A percentile compares a stretch with the other conserved stretches of the same genome.
These are phyloP conservation scores for Acmispon strigosus DNA, from an alignment of 306 rosid genomes.

Conservation along the genomic window DNA sequence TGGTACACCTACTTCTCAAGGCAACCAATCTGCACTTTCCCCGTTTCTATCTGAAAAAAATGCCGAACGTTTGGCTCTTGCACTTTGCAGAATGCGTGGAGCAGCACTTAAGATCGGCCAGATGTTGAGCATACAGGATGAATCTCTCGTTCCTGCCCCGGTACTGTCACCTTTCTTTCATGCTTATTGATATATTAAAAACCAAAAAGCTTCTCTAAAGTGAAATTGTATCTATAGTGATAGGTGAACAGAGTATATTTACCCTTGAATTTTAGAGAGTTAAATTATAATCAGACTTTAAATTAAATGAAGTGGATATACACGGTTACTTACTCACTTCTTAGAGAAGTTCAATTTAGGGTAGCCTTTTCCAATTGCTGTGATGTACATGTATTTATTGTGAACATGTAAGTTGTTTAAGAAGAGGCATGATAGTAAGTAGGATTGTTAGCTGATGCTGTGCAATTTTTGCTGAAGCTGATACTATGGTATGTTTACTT, in stretches of 20 bases:
- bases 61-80: constrained; percentile 85
- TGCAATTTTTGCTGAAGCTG: not conserved
- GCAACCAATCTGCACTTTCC: constrained; percentile 46
- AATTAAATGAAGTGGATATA: not conserved
- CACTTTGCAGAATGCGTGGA: constrained; percentile 92
- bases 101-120: constrained; percentile 94
- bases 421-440: not conserved
- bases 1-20: constrained; percentile 41
- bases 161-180: constrained; percentile 28
- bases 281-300: not conserved
- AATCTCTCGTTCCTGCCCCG: constrained; percentile 90
- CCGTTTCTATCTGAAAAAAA: constrained; percentile 72
- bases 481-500: not conserved
- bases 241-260: not conserved
- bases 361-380: not conserved
- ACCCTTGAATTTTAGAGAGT: not conserved
- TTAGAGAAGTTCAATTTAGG: not conserved
- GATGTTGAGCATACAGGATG: constrained; percentile 97
- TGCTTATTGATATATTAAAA: no score
- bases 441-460: not conserved
- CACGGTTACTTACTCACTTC: not conserved
- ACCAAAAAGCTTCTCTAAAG: no score
- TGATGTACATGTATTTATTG: not conserved
- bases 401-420: not conserved
- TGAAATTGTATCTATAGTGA: not conserved